phyloP scores from a whole-genome alignment of 371 early-diverging fungal species.

The Parasitella parasitica region DNA sequence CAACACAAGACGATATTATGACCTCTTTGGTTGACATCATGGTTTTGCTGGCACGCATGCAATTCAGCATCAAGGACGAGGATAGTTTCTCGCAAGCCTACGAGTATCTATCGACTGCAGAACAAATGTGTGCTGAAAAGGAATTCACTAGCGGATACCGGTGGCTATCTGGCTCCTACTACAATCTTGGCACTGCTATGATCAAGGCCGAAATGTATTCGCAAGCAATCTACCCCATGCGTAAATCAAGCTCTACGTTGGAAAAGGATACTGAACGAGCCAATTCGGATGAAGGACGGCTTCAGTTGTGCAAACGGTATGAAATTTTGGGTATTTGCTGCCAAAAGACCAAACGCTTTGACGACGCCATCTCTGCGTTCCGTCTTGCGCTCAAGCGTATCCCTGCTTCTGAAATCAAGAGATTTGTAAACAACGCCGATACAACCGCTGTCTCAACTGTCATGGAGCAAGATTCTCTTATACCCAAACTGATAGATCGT shows the following conservation, averaged over 20 bases:
- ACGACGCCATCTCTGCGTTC: conserved; percentile 32
- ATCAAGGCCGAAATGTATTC: conserved; percentile 19
- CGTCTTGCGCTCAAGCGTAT: conserved; percentile 32
- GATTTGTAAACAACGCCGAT: conserved; percentile 27
- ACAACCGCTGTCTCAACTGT: conserved; percentile 23
- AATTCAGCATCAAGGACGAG: conserved; percentile 26
- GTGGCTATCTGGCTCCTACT: conserved; percentile 38
- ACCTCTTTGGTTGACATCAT: conserved; percentile 35
- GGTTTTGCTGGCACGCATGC: conserved; percentile 32
- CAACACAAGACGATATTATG: conserved; percentile 11
- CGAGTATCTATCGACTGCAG: conserved; percentile 31
- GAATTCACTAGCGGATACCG: conserved; percentile 32
- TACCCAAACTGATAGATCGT: conserved; percentile 45
- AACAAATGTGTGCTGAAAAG: conserved; percentile 23
- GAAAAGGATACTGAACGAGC: conserved; percentile 29
- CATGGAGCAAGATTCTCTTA: conserved; percentile 22
- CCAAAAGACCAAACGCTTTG: conserved; percentile 28
- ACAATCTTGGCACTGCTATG: conserved; percentile 36
- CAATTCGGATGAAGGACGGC: conserved; percentile 21
- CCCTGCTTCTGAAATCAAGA: conserved; percentile 24
- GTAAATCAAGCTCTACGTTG: conserved; percentile 36
- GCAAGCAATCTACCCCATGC: conserved; percentile 34
- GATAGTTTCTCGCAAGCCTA: conserved; percentile 27
- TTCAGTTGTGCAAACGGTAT: conserved; percentile 46
- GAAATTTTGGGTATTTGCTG: conserved; percentile 40